A percentile compares a stretch with the other conserved stretches of the same genome.
These are phyloP conservation scores for Picochlorum sp. DNA, from an alignment of 139 green algal genomes.

Conservation along the genomic window DNA sequence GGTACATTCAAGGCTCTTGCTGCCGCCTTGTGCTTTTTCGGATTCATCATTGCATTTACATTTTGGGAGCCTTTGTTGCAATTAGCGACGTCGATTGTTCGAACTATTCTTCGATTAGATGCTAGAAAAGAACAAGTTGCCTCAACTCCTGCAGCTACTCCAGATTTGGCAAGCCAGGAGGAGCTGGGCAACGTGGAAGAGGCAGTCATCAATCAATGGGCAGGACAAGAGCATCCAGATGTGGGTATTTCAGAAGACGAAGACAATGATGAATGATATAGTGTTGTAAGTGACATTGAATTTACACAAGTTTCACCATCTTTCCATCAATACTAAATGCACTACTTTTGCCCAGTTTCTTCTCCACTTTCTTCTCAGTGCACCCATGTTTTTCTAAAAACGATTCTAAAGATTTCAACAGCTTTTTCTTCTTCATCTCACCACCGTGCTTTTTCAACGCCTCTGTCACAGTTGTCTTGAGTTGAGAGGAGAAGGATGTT, in stretches of 20 bases:
- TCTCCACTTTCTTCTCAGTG: not conserved
- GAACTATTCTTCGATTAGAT: constrained; percentile 22
- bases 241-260: constrained; percentile 1
- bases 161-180: constrained; percentile 21
- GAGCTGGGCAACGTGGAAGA: constrained; percentile 27
- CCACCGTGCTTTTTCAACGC: not conserved
- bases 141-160: constrained; percentile 1
- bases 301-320: constrained; percentile 1
- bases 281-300: not conserved
- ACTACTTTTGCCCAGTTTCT: not conserved
- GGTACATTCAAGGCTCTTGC: constrained; percentile 15
- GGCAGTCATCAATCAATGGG: constrained; percentile 26
- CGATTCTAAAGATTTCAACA: not conserved
- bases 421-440: not conserved
- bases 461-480: no score
- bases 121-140: constrained; percentile 16
- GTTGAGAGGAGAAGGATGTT: no score
- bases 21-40: constrained; percentile 13
- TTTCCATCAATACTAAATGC: not conserved
- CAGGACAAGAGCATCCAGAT: constrained; percentile 1
- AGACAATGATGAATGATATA: constrained; percentile 8
- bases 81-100: constrained; percentile 9
- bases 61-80: constrained; percentile 14
- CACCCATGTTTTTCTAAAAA: not conserved
- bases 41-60: constrained; percentile 8